Evolutionary conservation across 805 yeast species (phyloP).

Genomic region (Yarrowia sp.): DNA sequence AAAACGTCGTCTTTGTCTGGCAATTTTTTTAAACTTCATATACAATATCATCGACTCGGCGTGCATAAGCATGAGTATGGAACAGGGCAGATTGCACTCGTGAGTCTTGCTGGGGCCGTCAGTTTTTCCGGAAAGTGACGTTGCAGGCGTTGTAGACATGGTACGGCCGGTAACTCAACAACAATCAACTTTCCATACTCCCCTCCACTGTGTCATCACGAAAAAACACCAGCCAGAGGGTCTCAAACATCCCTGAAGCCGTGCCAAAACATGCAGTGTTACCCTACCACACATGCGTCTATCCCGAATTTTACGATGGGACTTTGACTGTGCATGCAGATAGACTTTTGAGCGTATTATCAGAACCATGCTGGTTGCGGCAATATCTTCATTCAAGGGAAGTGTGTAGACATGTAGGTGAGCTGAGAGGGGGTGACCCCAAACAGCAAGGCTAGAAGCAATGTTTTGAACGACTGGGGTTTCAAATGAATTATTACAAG

Average conservation of each 20-base stretch:
- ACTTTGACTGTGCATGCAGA: neutral
- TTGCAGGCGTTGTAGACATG: no score
- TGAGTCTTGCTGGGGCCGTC: neutral
- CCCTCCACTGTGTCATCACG: neutral
- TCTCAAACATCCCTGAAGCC: neutral
- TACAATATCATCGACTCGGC: conserved; percentile 22
- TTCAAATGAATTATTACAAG: no score
- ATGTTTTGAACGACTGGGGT: no score
- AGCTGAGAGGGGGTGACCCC: neutral
- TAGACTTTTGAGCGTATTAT: conserved; percentile 21
- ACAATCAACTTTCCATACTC: no score
- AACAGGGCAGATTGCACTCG: conserved; percentile 1
- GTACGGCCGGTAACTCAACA: no score
- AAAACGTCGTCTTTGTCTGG: conserved; percentile 4
- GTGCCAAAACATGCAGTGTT: conserved; percentile 23
- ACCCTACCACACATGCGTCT: conserved; percentile 9
- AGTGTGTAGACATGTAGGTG: neutral
- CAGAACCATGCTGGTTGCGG: conserved; percentile 21
- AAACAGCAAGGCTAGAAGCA: neutral
- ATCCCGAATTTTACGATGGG: conserved; percentile 9
- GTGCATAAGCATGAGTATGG: conserved; percentile 21
- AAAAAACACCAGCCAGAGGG: neutral
- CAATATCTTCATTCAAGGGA: conserved; percentile 17
- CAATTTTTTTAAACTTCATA: conserved; percentile 11
- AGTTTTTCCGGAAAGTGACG: neutral